Base-by-base conservation (phyloP, 1,284 basidiomycete species). In the Ceratobasidium sp. region DNA sequence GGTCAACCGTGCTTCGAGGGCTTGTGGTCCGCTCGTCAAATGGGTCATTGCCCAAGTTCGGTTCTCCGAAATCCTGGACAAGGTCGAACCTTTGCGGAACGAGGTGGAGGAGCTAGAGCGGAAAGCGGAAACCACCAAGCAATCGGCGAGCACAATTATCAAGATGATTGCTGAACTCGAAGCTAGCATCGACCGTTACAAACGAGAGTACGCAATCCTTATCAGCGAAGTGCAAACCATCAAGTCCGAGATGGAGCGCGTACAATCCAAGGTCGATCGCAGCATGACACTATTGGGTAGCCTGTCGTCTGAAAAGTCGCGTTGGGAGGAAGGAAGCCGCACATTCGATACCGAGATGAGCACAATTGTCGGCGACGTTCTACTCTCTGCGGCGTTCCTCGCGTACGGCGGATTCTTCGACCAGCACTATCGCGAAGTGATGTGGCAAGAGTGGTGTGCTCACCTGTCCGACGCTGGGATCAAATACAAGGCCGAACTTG, bases 381-480 rank as follows among this genome's bases (percentile, higher is more conserved):
- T 99, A 44, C 86, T 99, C 42, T 98, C 96, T 33, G 92, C 97
- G 0, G 97, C 95, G 0, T 98, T 98, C 88, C 83, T 99, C 73
- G 96, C 96, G 0, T 99, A 99, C 78, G 92, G 92, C 23, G 97
- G 97, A 73, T 99, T 96, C 87, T 99, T 99, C 79, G 97, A 99
- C 79, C 97, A 99, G 80, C 91, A 95, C 78, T 97, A 98, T 82
- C 94, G 97, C 75, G 96, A 98, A 80, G 85, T 90, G 71, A 96
- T 99, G 93, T 97, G 96, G 91, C 90, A 92, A 76, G 92, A 94
- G 77, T 99, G 97, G 97, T 89, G 89, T 18, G 86, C 85, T 74
- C 96, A 98, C 80, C 86, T 99, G 25, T 80, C 87, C 4, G 92
- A 95, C 75, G 95, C 95, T n/a, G 90, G 87, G 76, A 88, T 99